Conservation (phyloP, 73 alveolate genomes). For the Symbiodinium pilosum region DNA sequence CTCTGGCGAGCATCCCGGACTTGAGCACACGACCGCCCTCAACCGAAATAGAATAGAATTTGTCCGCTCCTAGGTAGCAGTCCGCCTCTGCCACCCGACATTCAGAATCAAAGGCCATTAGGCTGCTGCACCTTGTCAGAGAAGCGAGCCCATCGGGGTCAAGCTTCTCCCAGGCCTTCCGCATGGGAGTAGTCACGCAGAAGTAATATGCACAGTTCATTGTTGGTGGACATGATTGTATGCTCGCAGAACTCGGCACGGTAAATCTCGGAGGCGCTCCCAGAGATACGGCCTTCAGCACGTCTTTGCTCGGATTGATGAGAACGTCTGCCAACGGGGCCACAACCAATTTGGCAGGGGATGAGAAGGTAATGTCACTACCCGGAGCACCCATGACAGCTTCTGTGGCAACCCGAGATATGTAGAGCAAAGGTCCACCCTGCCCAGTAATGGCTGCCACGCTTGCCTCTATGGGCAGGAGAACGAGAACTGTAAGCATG, state of each 20-base stretch:
- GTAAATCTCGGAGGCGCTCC: background rate
- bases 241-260: background rate
- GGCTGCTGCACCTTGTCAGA: background rate
- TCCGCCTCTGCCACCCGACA: background rate
- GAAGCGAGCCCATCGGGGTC: background rate
- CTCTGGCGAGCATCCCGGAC: background rate
- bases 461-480: background rate
- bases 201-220: background rate
- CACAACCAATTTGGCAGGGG: background rate
- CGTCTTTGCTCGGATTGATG: background rate
- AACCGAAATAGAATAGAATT: background rate
- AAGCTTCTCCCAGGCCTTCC: background rate
- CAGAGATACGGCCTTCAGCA: background rate
- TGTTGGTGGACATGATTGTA: background rate
- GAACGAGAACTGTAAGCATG: background rate
- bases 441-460: conserved; percentile 32
- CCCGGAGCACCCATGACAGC: background rate
- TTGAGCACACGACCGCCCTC: background rate
- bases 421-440: conserved; percentile 15
- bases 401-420: conserved; percentile 17
- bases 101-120: background rate
- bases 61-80: background rate
- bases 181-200: background rate
- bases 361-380: background rate
- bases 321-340: background rate